Conservation (phyloP, 768 basidiomycete species). For the Mrakia hoshinonis region DNA sequence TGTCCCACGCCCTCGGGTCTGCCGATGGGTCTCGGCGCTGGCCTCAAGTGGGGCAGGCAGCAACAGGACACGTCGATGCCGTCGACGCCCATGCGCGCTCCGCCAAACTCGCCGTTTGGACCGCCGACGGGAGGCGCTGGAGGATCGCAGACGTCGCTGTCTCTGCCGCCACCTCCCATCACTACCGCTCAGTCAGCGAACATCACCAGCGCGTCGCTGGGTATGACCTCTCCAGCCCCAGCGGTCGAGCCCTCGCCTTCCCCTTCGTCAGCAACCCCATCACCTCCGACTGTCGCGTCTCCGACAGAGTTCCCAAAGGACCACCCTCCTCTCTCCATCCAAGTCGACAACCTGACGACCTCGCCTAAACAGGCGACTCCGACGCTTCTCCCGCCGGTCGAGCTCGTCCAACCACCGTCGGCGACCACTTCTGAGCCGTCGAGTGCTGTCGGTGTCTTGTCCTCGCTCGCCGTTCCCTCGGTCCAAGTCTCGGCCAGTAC, state of each 20-base stretch:
- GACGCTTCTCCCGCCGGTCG: background rate
- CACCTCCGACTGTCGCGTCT: background rate
- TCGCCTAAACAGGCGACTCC: background rate
- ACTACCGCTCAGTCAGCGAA: background rate
- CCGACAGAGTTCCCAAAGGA: background rate
- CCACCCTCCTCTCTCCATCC: background rate
- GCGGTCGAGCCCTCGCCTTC: background rate
- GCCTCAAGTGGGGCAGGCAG: slow-evolving; percentile 19
- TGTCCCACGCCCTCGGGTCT: slow-evolving; percentile 20
- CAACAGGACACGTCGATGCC: background rate
- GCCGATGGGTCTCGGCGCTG: slow-evolving; percentile 20
- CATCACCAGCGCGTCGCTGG: background rate
- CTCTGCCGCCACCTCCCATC: background rate
- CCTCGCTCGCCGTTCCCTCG: background rate
- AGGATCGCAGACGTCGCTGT: background rate
- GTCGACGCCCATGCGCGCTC: background rate
- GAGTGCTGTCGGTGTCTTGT: background rate
- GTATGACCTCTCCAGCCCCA: background rate
- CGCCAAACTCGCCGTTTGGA: slow-evolving; percentile 7
- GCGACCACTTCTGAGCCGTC: background rate
- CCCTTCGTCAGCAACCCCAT: background rate
- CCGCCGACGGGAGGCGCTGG: background rate
- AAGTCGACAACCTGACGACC: background rate
- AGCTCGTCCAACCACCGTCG: background rate
- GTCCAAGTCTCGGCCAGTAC: background rate